Evolutionary conservation across 2,329 filamentous ascomycete genomes (phyloP).

Genomic region (Phialophora chinensis): DNA sequence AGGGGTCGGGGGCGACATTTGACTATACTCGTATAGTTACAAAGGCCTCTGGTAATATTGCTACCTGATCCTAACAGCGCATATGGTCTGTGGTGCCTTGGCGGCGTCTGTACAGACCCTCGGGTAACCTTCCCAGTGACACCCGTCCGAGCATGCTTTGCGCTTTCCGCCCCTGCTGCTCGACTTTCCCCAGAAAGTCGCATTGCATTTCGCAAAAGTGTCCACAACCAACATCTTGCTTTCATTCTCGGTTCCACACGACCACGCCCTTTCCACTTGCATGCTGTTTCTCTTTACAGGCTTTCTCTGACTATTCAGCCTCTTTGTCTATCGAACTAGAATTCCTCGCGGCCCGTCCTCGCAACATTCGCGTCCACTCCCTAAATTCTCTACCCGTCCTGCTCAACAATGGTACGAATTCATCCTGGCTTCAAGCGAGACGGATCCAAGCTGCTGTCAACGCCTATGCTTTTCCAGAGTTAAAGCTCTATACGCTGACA

Average conservation of each 20-base stretch:
- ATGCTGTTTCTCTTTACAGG: not conserved
- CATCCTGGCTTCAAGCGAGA: not conserved
- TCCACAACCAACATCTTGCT: slow-evolving; percentile 19
- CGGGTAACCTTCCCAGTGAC: too few relatives aligned
- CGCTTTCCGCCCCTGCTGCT: slow-evolving; percentile 1
- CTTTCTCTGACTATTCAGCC: not conserved
- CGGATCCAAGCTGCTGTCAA: not conserved
- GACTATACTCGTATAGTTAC: too few relatives aligned
- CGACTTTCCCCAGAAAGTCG: slow-evolving; percentile 28
- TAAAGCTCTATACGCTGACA: slow-evolving; percentile 11
- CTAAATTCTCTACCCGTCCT: not conserved
- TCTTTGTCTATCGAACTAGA: not conserved
- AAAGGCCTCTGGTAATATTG: too few relatives aligned
- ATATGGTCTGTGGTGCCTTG: too few relatives aligned
- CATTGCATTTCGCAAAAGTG: slow-evolving; percentile 28
- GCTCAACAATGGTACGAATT: slow-evolving; percentile 17
- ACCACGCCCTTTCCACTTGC: slow-evolving; percentile 1
- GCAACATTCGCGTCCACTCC: not conserved
- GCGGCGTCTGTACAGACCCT: too few relatives aligned
- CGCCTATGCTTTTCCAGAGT: not conserved
- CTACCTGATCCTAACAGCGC: too few relatives aligned
- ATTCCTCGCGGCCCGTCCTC: not conserved
- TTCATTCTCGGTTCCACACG: not conserved
- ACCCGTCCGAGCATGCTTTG: too few relatives aligned
- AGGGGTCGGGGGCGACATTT: too few relatives aligned